Evolutionary conservation across 345 rosid species (phyloP).

Genomic region (Hevea brasiliensis): DNA sequence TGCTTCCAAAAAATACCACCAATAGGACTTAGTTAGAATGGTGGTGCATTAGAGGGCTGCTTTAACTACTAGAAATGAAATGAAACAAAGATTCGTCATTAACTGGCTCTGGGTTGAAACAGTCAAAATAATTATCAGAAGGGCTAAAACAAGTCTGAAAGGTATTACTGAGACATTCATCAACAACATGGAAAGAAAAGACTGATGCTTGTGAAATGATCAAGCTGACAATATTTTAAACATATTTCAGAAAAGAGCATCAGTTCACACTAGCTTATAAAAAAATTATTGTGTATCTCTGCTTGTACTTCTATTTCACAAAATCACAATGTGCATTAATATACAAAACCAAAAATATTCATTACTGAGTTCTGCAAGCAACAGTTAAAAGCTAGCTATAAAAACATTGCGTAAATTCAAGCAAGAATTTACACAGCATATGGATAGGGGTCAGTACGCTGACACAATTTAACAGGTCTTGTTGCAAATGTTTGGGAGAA

Average conservation of each 20-base stretch:
- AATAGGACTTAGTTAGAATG: conserved; percentile 13
- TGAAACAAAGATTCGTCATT: not conserved
- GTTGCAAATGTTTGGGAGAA: not conserved
- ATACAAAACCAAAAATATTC: not conserved
- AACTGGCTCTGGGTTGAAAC: not conserved
- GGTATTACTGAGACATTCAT: not conserved
- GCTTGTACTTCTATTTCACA: not conserved
- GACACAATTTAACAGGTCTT: not conserved
- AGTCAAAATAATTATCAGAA: not conserved
- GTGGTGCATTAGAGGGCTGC: not conserved
- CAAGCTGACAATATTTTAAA: no score
- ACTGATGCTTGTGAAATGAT: no score
- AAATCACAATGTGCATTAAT: not conserved
- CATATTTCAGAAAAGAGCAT: not conserved
- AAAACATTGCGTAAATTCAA: not conserved
- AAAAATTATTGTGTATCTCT: no score
- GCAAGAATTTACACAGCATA: not conserved
- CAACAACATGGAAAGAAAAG: not conserved
- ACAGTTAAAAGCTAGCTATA: not conserved
- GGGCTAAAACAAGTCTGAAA: not conserved
- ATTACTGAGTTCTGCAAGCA: not conserved
- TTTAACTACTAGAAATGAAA: conserved; percentile 8
- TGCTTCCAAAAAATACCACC: conserved; percentile 38
- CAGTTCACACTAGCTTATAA: not conserved
- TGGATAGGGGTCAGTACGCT: not conserved